Evolutionary conservation across 1,284 basidiomycete species (phyloP), one percentile per base, ranked within the genome.

Genomic region (Moesziomyces parantarcticus): DNA sequence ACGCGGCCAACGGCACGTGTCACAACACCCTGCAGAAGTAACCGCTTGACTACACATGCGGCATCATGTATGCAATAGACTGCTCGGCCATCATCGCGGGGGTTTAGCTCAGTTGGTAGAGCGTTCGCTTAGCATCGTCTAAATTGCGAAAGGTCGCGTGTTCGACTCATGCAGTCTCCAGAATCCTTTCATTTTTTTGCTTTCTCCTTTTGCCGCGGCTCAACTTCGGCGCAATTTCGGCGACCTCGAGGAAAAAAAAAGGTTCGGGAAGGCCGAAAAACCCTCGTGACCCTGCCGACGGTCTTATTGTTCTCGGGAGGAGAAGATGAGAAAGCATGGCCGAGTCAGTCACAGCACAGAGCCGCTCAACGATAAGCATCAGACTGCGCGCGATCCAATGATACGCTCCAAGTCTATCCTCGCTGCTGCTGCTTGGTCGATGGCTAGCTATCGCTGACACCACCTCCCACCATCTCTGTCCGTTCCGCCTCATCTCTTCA

Each of bases 101-200:
- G 74, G 63, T 72, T 72, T 76, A 72, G 69, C 71, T 76, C 65
- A 76, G 74, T 69, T 69, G 74, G 74, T 73, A 73, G 74, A 75
- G 71, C 71, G 62, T 75, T 75, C 66, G 71, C 71, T 75, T 75
- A 75, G 71, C 71, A 75, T 53, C 45, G 54, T 53, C 60, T 64
- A 66, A 55, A 21, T 49, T 74, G 70, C 65, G 70, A 74, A 74
- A 74, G 70, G 70, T 74, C 70, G 70, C 70, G 70, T 74, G 70
- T 74, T 74, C 70, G 70, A 74, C 70, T 74, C 70, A 74, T 74
- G 70, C 70, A 74, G 65, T 74, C 70, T 73, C 70, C 70, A 73
- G 0, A 21, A 2, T 25, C n/a, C n/a, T 21, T 49, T 25, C 54
- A 51, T 62, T 61, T n/a, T 20, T 1, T 53, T 53, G 25, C 23